Base-by-base conservation (phyloP, 2,329 filamentous ascomycete species). In the Xylariales sp. region DNA sequence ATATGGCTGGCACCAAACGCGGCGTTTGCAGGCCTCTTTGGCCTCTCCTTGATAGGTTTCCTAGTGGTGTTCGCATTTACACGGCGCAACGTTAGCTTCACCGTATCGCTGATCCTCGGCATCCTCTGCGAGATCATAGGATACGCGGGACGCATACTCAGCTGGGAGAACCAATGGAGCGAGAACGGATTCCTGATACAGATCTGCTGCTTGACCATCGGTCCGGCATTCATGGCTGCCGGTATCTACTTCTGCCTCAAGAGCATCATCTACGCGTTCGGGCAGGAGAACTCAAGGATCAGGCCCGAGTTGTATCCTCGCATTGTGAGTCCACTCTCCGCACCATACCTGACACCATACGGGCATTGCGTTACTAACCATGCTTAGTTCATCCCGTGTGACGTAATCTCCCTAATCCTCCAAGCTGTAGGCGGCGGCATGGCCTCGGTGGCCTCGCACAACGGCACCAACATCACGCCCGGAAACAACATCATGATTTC, bases 401-500 rank as follows among this genome's bases (percentile, higher is more conserved):
- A 85, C 57, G 51, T 83, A 24, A 43, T 80, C 42, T 78, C 78
- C 3, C 69, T 85, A 2, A 50, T 80, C 27, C 68, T 84, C 0
- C 81, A 85, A 54, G 74, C 73, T 4, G 63, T 68, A 1, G 81
- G 80, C 31, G 80, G 78, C n/a, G 77, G 65, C 20, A 54, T 82
- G 40, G 69, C 74, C 18, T 65, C 71, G 6, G 56, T 64, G 10
- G 64, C 69, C 37, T 58, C 58, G 20, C 61, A 66, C 36, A 55
- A 66, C 39, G 49, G 63, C 32, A 50, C 55, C 1, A 46, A 62
- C 8, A 50, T 63, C 11, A 47, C 61, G 1, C 49, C 53, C 0
- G 81, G 78, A n/a, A 70, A 74, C 47, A 65, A 83, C 54, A 73
- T 84, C 60, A 81, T 80, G 71, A 69, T 85, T n/a, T 77, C 77